A percentile compares a stretch with the other conserved stretches of the same genome.
Evolutionary conservation across 2,329 filamentous ascomycete species (phyloP).

Genomic region (Alternaria sp.): DNA sequence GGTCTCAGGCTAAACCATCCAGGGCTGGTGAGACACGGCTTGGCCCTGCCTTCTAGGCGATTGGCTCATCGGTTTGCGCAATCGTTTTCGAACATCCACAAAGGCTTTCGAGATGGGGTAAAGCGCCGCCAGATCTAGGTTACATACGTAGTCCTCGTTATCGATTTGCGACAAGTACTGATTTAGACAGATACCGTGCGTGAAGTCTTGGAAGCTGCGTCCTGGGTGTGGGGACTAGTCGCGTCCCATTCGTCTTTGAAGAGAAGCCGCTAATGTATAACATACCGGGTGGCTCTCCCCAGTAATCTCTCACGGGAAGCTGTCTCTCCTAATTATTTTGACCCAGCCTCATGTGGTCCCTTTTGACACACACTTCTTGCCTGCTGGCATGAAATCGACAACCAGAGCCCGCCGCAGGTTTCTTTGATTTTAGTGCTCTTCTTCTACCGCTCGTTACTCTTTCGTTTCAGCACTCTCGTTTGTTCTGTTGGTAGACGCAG

Average conservation of each 20-base stretch:
- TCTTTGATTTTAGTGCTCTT: conserved; percentile 35
- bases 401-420: conserved; percentile 33
- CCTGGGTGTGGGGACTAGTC: conserved; percentile 19
- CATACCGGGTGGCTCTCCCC: conserved; percentile 21
- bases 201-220: conserved; percentile 15
- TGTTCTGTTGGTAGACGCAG: conserved; percentile 36
- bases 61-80: conserved; percentile 17
- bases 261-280: conserved; percentile 22
- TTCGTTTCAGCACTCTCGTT: conserved; percentile 42
- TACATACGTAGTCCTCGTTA: conserved; percentile 16
- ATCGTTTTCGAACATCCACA: conserved; percentile 15
- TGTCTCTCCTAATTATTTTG: conserved; percentile 21
- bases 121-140: conserved; percentile 16
- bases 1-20: conserved; percentile 11
- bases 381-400: conserved; percentile 38
- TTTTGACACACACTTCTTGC: conserved; percentile 22
- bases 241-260: conserved; percentile 15
- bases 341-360: conserved; percentile 21
- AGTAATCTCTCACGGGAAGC: conserved; percentile 21
- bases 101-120: conserved; percentile 17
- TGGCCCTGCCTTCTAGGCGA: conserved; percentile 5
- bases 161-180: conserved; percentile 15
- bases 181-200: conserved; percentile 15
- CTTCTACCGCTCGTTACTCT: conserved; percentile 32
- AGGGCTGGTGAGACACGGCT: conserved; percentile 15